These are phyloP conservation scores for Lactarius hatsudake DNA, from an alignment of 768 basidiomycete species.

Conservation along the genomic window DNA sequence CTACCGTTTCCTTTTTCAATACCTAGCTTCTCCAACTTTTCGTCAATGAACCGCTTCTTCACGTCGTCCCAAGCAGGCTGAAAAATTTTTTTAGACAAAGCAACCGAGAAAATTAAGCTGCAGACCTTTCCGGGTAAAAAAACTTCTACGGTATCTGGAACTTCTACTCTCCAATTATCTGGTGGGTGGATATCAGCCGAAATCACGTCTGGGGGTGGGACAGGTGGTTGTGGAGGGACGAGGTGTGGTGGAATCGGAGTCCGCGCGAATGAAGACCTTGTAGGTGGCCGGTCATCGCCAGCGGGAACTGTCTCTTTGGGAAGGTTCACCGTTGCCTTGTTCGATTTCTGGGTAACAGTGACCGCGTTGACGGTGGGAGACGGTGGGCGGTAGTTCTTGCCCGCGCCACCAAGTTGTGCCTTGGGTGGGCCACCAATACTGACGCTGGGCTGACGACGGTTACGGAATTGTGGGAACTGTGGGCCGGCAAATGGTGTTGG, in stretches of 20 bases:
- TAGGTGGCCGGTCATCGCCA: slow-evolving; percentile 39
- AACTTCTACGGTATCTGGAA: slow-evolving; percentile 74
- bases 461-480: slow-evolving; percentile 43
- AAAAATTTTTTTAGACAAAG: neutral
- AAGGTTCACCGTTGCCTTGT: slow-evolving; percentile 68
- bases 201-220: slow-evolving; percentile 36
- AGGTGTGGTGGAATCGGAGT: slow-evolving; percentile 45
- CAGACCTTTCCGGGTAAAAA: slow-evolving; percentile 79
- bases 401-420: slow-evolving; percentile 76
- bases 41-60: slow-evolving; percentile 70
- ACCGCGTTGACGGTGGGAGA: slow-evolving; percentile 37
- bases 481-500: slow-evolving; percentile 46
- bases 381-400: slow-evolving; percentile 71
- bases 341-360: slow-evolving; percentile 43
- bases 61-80: slow-evolving; percentile 75
- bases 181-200: slow-evolving; percentile 61
- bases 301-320: slow-evolving; percentile 59
- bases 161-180: slow-evolving; percentile 53
- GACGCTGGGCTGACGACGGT: slow-evolving; percentile 59
- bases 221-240: slow-evolving; percentile 33
- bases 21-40: slow-evolving; percentile 76
- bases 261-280: slow-evolving; percentile 59
- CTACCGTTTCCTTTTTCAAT: slow-evolving; percentile 61
- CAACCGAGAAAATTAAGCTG: slow-evolving; percentile 13
- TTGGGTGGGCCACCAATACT: slow-evolving; percentile 89